These are phyloP conservation scores for Monosporozyma solicola DNA, from an alignment of 805 yeast genomes.

Conservation along the genomic window DNA sequence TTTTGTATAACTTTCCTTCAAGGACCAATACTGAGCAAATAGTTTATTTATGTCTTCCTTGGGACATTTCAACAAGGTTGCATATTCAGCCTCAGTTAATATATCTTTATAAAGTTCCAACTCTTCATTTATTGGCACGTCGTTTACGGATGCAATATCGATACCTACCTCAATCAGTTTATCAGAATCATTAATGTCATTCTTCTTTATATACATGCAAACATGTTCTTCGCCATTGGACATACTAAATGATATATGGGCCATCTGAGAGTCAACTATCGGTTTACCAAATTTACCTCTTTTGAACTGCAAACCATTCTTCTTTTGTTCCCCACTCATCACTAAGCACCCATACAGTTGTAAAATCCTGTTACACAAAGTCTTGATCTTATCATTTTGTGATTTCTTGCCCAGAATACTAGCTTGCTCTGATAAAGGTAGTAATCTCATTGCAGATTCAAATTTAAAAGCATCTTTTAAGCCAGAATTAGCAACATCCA, in stretches of 20 bases:
- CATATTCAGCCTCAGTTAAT: slow-evolving; percentile 33
- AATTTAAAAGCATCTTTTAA: slow-evolving; percentile 32
- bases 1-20: slow-evolving; percentile 71
- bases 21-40: slow-evolving; percentile 63
- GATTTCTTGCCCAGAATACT: slow-evolving; percentile 35
- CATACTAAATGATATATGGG: slow-evolving; percentile 40
- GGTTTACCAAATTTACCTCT: slow-evolving; percentile 53
- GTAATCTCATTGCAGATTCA: slow-evolving; percentile 40
- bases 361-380: slow-evolving; percentile 40
- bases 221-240: slow-evolving; percentile 49
- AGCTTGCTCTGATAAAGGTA: slow-evolving; percentile 37
- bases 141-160: slow-evolving; percentile 37
- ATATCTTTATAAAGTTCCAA: slow-evolving; percentile 36
- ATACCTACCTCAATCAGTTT: slow-evolving; percentile 32
- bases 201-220: slow-evolving; percentile 34
- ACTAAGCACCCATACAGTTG: slow-evolving; percentile 35
- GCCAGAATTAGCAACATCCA: slow-evolving; percentile 8
- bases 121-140: slow-evolving; percentile 11
- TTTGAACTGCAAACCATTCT: slow-evolving; percentile 18
- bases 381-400: slow-evolving; percentile 28
- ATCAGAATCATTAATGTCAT: slow-evolving; percentile 5
- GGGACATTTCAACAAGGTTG: slow-evolving; percentile 16
- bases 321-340: background rate
- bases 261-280: slow-evolving; percentile 14
- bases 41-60: slow-evolving; percentile 13